Base-by-base conservation (phyloP, 148 eudicot genomes). In the Chenopodium album region DNA sequence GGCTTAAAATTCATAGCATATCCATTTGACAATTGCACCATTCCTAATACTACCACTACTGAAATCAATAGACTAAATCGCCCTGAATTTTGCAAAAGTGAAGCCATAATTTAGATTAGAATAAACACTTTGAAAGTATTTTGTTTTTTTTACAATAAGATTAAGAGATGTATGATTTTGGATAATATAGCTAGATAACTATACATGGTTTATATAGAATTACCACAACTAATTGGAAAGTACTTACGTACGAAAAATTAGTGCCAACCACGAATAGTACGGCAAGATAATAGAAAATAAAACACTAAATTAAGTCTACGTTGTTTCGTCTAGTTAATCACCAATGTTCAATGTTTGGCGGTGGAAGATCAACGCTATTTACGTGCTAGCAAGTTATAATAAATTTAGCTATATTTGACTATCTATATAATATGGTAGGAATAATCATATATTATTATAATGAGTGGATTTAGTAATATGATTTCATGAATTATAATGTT, bases 181-280 rank as follows among this genome's bases (percentile, higher is more conserved):
- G 12, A 56, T 80, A 23, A 22, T 66, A 22, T 47, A 31, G 52
- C 23, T 29, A 68, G n/a, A 46, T 73, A 7, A 65, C 8, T 9
- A 2, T 22, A 8, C 46, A 81, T 74, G 73, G 23, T 67, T 32
- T 81, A 73, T 63, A 63, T 65, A 81, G 37, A 46, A 73, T 32
- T 0, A 64, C 28, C 23, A 52, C 44, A 73, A 34, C 10, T 19
- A 16, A 34, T 31, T 1, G 28, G 17, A 17, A 31, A 46, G 0
- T 41, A 41, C 8, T 41, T 41, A 41, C 8, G 44, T 41, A 41
- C 64, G 31, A 37, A 37, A 52, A 12, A 71, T 71, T 80, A 84
- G 86, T 84, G 86, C 63, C n/a, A n/a, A 74, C 82, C 86, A 84
- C 86, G 86, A 76, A 80, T 37, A 32, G 48, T 12, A 14, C 17